Base-by-base conservation (phyloP, 176 grass and related monocot species). In the Ensete glaucum region DNA sequence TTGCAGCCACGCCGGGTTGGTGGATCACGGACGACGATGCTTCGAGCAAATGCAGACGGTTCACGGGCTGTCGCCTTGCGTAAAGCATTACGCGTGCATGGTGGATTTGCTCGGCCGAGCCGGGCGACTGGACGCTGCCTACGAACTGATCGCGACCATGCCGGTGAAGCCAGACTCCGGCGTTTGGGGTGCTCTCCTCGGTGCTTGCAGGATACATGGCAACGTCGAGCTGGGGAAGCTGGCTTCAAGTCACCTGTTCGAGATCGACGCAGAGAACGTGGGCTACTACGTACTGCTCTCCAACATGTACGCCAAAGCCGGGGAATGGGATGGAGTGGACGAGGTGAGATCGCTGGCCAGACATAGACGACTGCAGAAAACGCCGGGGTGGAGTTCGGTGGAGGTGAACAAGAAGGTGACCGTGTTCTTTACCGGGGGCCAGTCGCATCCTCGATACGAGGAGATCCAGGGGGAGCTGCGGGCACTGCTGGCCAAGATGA, bases 241-340 rank as follows among this genome's bases (percentile, higher is more conserved):
- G 81, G 86, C 79, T 67, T 86, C 90, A 14, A 71, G 86, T 65
- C 83, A 92, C 17, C 74, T 89, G 25, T 86, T 84, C 75, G 82
- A 89, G 77, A 82, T 92, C 54, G 86, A 89, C 69, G 81, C 90
- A 16, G 53, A 82, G 67, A 92, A 92, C 54, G 86, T 92, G n/a
- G 90, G 86, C 43, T 92, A 89, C 71, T 92, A 89, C 76, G 90
- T 92, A 75, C 77, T 92, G 65, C 79, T 89, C 76, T 92, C 90
- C 3, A 92, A 92, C 71, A 89, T 92, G 86, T 92, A 92, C 78
- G 90, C 90, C 3, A 92, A 86, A 67, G 82, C 80, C 54, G 86
- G 90, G 34, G 85, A 89, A 84, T 92, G 90, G 90, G 84, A 92
- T 71, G 90, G 90, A 67, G 84, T 92, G 82, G 73, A 88, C 55